Percentiles rank a stretch among this genome's conserved stretches.
phyloP scores from a whole-genome alignment of 2,329 filamentous ascomycete genomes.

The Byssothecium circinans region DNA sequence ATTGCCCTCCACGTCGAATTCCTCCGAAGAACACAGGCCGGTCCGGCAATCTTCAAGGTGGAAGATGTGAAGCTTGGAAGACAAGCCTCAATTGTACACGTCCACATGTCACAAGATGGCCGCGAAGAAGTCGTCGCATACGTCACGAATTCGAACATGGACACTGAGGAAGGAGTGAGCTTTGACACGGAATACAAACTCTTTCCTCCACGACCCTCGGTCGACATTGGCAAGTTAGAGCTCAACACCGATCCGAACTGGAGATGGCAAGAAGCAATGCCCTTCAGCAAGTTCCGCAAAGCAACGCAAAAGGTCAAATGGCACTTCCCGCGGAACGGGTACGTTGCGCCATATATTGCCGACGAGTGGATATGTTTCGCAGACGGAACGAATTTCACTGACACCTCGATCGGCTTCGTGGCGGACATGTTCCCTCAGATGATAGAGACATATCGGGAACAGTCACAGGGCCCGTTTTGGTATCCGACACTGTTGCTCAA shows the following conservation, averaged over 20 bases:
- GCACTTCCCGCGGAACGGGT: conserved; percentile 54
- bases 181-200: conserved; percentile 59
- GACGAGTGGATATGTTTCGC: conserved; percentile 70
- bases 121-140: conserved; percentile 66
- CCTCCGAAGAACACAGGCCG: conserved; percentile 63
- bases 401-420: conserved; percentile 65
- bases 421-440: conserved; percentile 70
- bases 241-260: conserved; percentile 53
- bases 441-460: conserved; percentile 53
- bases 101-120: conserved; percentile 59
- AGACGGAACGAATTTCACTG: conserved; percentile 64
- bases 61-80: conserved; percentile 66
- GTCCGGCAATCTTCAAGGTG: conserved; percentile 60
- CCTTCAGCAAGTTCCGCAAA: conserved; percentile 51
- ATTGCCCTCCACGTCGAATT: conserved; percentile 68
- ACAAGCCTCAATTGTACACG: conserved; percentile 64
- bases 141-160: conserved; percentile 65
- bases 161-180: conserved; percentile 59
- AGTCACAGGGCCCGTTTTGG: conserved; percentile 57
- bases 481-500: conserved; percentile 76
- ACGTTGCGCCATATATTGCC: conserved; percentile 45
- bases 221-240: conserved; percentile 48
- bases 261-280: conserved; percentile 47
- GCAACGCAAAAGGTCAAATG: conserved; percentile 56
- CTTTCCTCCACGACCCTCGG: conserved; percentile 47